Evolutionary conservation across 768 basidiomycete species (phyloP), one percentile per base, ranked within the genome.

Genomic region (Suillus americanus): DNA sequence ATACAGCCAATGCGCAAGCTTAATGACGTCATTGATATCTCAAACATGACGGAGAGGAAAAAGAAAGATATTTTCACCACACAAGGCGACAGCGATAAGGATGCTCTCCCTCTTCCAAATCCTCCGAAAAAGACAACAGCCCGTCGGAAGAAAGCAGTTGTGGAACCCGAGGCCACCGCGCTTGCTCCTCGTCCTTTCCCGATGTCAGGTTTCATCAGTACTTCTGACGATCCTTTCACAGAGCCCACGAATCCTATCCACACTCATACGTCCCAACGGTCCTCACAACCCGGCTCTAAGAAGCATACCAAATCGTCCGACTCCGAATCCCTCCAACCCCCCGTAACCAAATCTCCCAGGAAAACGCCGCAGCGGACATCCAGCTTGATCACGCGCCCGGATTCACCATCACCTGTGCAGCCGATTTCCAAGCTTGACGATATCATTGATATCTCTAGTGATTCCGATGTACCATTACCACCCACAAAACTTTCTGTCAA

Each of bases 361-460:
- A 33, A 23, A 28, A 41, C 18, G n/a, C 12, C 63, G 20, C 54
- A 38, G 5, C 74, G 70, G 6, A 56, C 70, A 20, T 62, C 60
- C 38, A 67, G n/a, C 71, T 73, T 48, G 62, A 62, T 12, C 40
- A 61, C 14, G 28, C 65, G 50, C 41, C 38, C 38, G 2, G 12
- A 25, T 33, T 62, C 63, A 37, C 63, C 63, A 55, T 40, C 16
- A 43, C 48, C 53, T 7, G 64, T 60, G 57, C 67, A 37, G 64
- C 71, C 45, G 20, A 62, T 6, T 66, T 69, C 12, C 41, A 30
- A 38, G n/a, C 43, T 28, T 25, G 28, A 38, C 35, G 63, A 64
- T 37, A 65, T 80, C 28, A 78, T 83, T 33, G 74, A 77, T 16
- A 76, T 82, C 7, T 82, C 79, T 3, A 81, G 79, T 64, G 80